Evolutionary conservation across 1,139 yeast species (phyloP), one percentile per base, ranked within the genome.

Genomic region (Protomyces gravidus): DNA sequence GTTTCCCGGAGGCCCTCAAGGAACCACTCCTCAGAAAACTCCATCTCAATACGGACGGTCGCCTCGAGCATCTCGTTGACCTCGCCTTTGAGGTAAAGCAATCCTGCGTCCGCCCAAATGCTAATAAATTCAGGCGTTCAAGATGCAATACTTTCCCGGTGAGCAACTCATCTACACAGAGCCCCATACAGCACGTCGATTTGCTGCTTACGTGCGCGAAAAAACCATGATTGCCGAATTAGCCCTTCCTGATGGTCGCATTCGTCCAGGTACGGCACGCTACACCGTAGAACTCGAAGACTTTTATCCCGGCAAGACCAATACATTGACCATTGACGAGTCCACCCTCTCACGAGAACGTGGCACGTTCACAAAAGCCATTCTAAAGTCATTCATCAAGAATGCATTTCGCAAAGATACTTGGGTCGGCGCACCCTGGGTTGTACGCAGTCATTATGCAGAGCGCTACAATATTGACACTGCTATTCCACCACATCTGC

Each of bases 351-450:
- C 85, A 32, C 78, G 98, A 65, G 97, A 92, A 68, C 78, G 97
- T 63, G 85, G 86, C 64, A 80, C 85, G 61, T 90, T 89, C 73
- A 90, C 97, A 6, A 92, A 92, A 71, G 85, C 92, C 81, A 79
- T 87, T 62, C 85, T 92, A 45, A 86, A 90, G 71, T 87, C 96
- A 0, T 92, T 92, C 67, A 81, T 92, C 68, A 90, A 90, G 68
- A 80, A 89, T 67, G 83, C 96, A 4, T 82, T 92, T 67, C 79
- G 88, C 2, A 80, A 96, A 66, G 88, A 92, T 3, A 80, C 85
- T 62, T 86, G 86, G 76, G 79, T 85, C 48, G 97, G 97, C 1
- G 95, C 97, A 1, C 97, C 98, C 1, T 92, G 97, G 97, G 84
- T 92, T 19, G 95, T 92, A n/a, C 86, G 86, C 69, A 83, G 81